phyloP scores from a whole-genome alignment of 148 eudicot species.

The Persicaria tinctoria region DNA sequence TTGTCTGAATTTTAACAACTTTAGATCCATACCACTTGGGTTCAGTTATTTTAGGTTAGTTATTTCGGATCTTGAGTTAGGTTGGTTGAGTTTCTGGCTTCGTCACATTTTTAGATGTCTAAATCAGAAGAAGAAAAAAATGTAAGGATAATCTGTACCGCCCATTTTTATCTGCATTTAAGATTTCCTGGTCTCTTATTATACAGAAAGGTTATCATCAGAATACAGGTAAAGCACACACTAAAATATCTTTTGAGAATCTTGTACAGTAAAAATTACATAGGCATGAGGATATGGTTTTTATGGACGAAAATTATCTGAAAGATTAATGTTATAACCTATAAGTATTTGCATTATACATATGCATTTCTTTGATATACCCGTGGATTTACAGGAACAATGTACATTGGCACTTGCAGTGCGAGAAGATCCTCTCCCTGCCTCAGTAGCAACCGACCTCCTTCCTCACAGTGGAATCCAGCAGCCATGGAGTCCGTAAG shows the following conservation, averaged over 20 bases:
- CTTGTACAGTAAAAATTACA: background rate
- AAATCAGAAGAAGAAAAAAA: background rate
- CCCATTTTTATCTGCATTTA: background rate
- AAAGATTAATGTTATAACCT: background rate
- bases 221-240: background rate
- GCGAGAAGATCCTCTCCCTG: conserved; percentile 1
- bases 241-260: background rate
- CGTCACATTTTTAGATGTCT: background rate
- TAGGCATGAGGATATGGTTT: background rate
- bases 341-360: background rate
- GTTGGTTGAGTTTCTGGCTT: background rate
- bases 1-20: too few relatives aligned
- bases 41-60: too few relatives aligned
- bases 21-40: too few relatives aligned
- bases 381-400: background rate
- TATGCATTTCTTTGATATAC: conserved; percentile 4
- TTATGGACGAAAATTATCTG: background rate
- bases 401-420: background rate
- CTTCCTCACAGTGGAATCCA: conserved; percentile 57
- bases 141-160: background rate
- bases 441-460: background rate
- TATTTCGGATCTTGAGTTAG: too few relatives aligned
- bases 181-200: background rate
- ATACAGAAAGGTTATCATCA: background rate
- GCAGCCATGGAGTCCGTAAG: conserved; percentile 94